Evolutionary conservation across 169 alveolate species (phyloP).

Genomic region (Perkinsus marinus): DNA sequence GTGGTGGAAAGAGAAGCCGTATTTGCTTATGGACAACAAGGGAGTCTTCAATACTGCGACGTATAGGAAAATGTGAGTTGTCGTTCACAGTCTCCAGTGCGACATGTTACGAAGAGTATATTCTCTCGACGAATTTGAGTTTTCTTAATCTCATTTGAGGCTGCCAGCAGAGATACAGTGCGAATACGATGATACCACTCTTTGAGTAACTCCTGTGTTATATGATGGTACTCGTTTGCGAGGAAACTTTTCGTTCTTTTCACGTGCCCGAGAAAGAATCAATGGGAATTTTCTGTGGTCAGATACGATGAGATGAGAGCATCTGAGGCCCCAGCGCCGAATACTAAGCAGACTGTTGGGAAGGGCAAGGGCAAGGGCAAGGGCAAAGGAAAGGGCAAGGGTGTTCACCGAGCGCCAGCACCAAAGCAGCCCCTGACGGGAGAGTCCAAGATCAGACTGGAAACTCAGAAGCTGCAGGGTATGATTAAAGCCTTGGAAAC

Average conservation of each 20-base stretch:
- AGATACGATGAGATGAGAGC: background rate
- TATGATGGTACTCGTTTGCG: too few species aligned
- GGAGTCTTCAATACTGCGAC: background rate
- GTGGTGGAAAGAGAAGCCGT: constrained; percentile 54
- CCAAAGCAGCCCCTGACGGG: background rate
- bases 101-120: too few species aligned
- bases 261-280: too few species aligned
- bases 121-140: too few species aligned
- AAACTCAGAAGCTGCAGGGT: constrained; percentile 57
- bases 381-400: constrained; percentile 24
- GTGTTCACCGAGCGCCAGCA: background rate
- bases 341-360: constrained; percentile 1
- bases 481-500: constrained; percentile 46
- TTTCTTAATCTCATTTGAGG: too few species aligned
- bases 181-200: too few species aligned
- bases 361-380: constrained; percentile 28
- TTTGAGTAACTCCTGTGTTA: too few species aligned
- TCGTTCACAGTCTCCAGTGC: too few species aligned
- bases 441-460: constrained; percentile 26
- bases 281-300: background rate
- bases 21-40: constrained; percentile 33
- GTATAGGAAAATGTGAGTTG: background rate
- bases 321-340: background rate
- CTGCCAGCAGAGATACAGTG: too few species aligned
- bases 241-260: too few species aligned